Evolutionary conservation across 2,329 filamentous ascomycete genomes (phyloP), one percentile per base, ranked within the genome.

Genomic region (Pseudocercospora cruenta): DNA sequence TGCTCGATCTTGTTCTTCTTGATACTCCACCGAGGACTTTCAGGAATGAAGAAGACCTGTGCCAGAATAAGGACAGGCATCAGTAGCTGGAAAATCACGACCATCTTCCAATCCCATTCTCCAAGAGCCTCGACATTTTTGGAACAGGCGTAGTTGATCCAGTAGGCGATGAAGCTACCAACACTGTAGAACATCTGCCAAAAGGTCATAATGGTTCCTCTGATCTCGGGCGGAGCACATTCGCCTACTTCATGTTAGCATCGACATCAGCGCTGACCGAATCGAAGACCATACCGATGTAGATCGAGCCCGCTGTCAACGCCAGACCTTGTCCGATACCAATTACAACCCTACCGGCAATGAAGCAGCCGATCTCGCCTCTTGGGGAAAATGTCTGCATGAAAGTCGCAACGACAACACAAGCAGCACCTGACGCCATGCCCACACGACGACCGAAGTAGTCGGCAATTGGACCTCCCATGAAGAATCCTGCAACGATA

Each of bases 51-150:
- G 47, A 88, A 88, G 14, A 91, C 80, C 39, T 89, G 82, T 3
- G 78, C 69, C 22, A 91, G 79, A 76, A 92, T 89, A 65, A 91
- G 72, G 59, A 84, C 69, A 1, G 90, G 90, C 24, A 91, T 83
- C n/a, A 92, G 77, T 58, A 91, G 82, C 78, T 92, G 90, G 82
- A 91, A 91, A 68, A 92, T 87, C 68, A 91, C 86, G 14, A 91
- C 87, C 81, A 91, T 86, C 72, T 85, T 87, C 89, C 89, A 91
- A 77, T 91, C 88, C 90, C 89, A 73, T 71, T 92, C 82, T 45
- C 89, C 89, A 4, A 91, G 83, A 49, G 71, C 80, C 49, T 79
- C 71, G 51, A 81, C 80, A 77, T 90, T 80, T 73, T 87, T 82
- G 39, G 83, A 83, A 75, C 86, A 87, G 16, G 84, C 88, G 70